A percentile compares a stretch with the other conserved stretches of the same genome.
These are phyloP conservation scores for Pisolithus marmoratus DNA, from an alignment of 768 basidiomycete species.

Conservation along the genomic window DNA sequence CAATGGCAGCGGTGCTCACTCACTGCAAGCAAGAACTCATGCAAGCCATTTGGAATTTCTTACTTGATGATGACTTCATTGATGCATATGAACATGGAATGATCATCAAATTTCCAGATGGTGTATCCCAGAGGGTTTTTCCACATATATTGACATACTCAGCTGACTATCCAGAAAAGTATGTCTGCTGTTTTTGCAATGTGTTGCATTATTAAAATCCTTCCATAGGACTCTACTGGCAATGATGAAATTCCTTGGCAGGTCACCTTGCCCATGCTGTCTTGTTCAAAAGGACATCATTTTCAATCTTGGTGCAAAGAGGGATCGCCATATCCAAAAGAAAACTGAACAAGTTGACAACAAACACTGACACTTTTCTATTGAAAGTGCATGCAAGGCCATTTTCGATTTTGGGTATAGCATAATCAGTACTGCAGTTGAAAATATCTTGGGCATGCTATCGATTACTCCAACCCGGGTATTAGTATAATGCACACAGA, in stretches of 20 bases:
- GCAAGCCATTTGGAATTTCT: constrained; percentile 19
- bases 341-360: background rate
- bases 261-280: constrained; percentile 19
- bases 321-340: background rate
- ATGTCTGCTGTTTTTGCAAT: background rate
- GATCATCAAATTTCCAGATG: constrained; percentile 14
- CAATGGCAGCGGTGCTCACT: constrained; percentile 1
- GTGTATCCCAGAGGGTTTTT: constrained; percentile 9
- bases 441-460: background rate
- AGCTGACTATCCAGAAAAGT: constrained; percentile 32
- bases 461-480: background rate
- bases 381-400: background rate
- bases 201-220: constrained; percentile 4
- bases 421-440: background rate
- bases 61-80: constrained; percentile 20
- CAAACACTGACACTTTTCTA: background rate
- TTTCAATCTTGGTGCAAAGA: constrained; percentile 4
- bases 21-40: constrained; percentile 16
- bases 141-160: constrained; percentile 20
- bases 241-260: constrained; percentile 11
- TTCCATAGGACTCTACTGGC: constrained; percentile 12
- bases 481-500: too few relatives aligned
- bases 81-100: constrained; percentile 18
- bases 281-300: constrained; percentile 6
- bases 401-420: background rate